These are phyloP conservation scores for Penicillium paxilli DNA, from an alignment of 495 filamentous ascomycete genomes.

Conservation along the genomic window DNA sequence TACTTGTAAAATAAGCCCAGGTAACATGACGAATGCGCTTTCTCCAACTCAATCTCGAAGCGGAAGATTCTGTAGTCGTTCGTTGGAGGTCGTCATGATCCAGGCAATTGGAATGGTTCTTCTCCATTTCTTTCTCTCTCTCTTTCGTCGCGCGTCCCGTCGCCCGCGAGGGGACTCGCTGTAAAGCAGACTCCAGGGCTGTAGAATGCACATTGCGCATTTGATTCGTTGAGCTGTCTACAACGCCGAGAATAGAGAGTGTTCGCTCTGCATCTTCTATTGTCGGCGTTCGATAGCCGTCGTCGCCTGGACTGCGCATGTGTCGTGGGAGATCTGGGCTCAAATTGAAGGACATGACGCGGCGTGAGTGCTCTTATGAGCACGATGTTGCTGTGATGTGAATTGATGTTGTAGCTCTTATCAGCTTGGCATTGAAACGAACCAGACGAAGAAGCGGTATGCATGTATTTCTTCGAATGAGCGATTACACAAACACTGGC, in stretches of 20 bases:
- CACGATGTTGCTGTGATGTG: too few species aligned
- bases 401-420: too few species aligned
- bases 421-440: too few species aligned
- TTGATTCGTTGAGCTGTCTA: constrained; percentile 8
- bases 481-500: too few species aligned
- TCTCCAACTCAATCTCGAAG: constrained; percentile 40
- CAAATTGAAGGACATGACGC: constrained; percentile 11
- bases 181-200: constrained; percentile 29
- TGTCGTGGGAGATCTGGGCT: constrained; percentile 34
- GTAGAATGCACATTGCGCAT: constrained; percentile 35
- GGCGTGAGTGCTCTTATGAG: too few species aligned
- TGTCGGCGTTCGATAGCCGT: constrained; percentile 52
- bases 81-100: constrained; percentile 17
- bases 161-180: constrained; percentile 21
- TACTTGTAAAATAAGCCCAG: constrained; percentile 74
- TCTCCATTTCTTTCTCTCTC: constrained; percentile 6
- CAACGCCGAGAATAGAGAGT: constrained; percentile 15
- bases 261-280: constrained; percentile 45
- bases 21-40: constrained; percentile 52
- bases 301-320: constrained; percentile 43
- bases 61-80: constrained; percentile 13
- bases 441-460: too few species aligned
- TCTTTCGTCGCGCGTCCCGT: too few species aligned
- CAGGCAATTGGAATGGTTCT: neutral
- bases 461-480: too few species aligned